phyloP scores from a whole-genome alignment of 2,329 filamentous ascomycete genomes.

The Fusarium vanettenii region DNA sequence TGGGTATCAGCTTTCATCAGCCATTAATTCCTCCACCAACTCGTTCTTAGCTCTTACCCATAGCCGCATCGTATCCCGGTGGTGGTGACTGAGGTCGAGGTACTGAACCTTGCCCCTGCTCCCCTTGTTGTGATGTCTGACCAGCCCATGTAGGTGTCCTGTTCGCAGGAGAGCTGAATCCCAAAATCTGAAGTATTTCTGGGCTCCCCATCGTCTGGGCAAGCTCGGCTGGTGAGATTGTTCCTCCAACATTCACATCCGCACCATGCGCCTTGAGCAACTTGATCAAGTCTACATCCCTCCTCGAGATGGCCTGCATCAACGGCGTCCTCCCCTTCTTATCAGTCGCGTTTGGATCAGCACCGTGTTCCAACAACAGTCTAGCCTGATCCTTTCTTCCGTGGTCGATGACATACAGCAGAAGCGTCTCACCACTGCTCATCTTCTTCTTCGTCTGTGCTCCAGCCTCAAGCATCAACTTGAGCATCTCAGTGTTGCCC shows the following conservation, averaged over 20 bases:
- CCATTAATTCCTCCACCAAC: not conserved
- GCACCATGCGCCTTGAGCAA: constrained; percentile 46
- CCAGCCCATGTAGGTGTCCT: not conserved
- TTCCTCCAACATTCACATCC: constrained; percentile 28
- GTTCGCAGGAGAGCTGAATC: constrained; percentile 10
- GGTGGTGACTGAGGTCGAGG: constrained; percentile 35
- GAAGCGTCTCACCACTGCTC: constrained; percentile 45
- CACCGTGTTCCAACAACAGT: constrained; percentile 47
- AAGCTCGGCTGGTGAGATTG: constrained; percentile 38
- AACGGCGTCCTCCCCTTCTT: constrained; percentile 48
- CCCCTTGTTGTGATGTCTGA: not conserved
- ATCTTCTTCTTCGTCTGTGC: constrained; percentile 43
- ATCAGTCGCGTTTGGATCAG: constrained; percentile 47
- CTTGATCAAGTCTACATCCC: constrained; percentile 44
- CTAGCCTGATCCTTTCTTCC: constrained; percentile 36
- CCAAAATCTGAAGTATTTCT: constrained; percentile 43
- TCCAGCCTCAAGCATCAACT: constrained; percentile 45
- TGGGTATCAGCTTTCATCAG: constrained; percentile 15
- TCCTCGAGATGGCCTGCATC: constrained; percentile 46
- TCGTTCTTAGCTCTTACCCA: constrained; percentile 26
- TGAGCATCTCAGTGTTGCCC: constrained; percentile 38
- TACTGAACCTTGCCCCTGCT: not conserved
- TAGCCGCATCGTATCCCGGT: constrained; percentile 32
- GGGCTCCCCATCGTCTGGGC: constrained; percentile 38
- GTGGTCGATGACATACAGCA: constrained; percentile 47